Evolutionary conservation across 1,284 basidiomycete species (phyloP).

Genomic region (Melampsora larici-populina): DNA sequence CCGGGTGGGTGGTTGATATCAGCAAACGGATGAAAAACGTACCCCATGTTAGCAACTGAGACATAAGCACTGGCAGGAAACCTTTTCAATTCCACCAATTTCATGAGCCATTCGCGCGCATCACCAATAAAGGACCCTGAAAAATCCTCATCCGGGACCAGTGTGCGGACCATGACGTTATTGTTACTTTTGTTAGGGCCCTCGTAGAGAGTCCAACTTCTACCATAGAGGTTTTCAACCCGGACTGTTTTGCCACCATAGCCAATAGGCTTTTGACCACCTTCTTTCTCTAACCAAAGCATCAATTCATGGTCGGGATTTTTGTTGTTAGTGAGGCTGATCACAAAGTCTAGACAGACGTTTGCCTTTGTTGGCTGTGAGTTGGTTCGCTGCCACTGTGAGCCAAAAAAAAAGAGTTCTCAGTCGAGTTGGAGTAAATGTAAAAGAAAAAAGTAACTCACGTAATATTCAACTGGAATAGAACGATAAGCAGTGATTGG

Average conservation of each 20-base stretch:
- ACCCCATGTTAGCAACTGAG: neutral
- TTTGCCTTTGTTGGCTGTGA: neutral
- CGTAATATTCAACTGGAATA: neutral
- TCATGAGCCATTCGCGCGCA: neutral
- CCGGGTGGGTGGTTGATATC: neutral
- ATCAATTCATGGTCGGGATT: neutral
- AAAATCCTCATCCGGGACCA: neutral
- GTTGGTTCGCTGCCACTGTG: neutral
- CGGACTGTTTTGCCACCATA: neutral
- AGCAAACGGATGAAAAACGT: neutral
- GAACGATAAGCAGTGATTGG: neutral
- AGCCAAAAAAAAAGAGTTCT: neutral
- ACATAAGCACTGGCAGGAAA: neutral
- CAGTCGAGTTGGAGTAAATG: neutral
- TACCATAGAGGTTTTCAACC: neutral
- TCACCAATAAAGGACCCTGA: neutral
- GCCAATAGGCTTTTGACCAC: constrained; percentile 3
- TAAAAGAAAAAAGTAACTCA: neutral
- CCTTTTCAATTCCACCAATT: neutral
- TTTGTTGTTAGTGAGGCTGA: neutral
- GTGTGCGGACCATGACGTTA: neutral
- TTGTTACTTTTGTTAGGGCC: neutral
- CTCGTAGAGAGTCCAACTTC: neutral
- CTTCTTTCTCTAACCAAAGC: neutral
- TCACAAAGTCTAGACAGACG: neutral